Evolutionary conservation across 345 rosid species (phyloP), one percentile per base, ranked within the genome.

Genomic region (Diplotaxis tenuifolia): DNA sequence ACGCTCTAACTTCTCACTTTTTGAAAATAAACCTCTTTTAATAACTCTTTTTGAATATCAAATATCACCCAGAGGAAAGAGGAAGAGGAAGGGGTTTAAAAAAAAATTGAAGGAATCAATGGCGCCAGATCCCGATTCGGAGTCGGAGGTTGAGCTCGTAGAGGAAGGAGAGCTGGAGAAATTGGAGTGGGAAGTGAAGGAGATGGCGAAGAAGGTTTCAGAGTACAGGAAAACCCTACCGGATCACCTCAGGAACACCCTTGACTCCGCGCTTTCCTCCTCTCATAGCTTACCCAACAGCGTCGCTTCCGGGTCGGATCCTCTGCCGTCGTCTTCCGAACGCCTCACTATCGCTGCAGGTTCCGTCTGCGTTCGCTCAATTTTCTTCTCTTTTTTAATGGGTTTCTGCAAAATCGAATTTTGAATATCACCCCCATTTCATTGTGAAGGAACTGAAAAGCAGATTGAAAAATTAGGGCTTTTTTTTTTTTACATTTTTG

Each of bases 151-250:
- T n/a, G n/a, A n/a, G n/a, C n/a, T n/a, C n/a, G n/a, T n/a, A n/a
- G n/a, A n/a, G 45, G 45, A 38, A 15, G 75, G 55, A 58, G 93
- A 89, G 54, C 40, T 88, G 68, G 87, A 84, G 79, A 62, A 80
- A 68, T 64, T 89, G 79, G 92, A 84, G 83, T 54, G 71, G 7
- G 92, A 88, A 57, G 83, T 87, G 77, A 78, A 55, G 80, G 79
- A 82, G 65, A 80, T 91, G 92, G 92, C 87, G 7, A 75, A 74
- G 71, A 89, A 81, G 82, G 82, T 93, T 38, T 75, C 81, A 14
- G 86, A 87, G 10, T 87, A 79, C 82, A 80, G 96, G 70, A 67
- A 82, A 68, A 83, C 83, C 65, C 83, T 91, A 34, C 96, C 96
- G 23, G 91, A 84, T 55, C 83, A 84, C 78, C 87, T 93, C 52